Evolutionary conservation across 1,284 basidiomycete genomes (phyloP), one percentile per base, ranked within the genome.

Genomic region (Rhodotorula sp.): DNA sequence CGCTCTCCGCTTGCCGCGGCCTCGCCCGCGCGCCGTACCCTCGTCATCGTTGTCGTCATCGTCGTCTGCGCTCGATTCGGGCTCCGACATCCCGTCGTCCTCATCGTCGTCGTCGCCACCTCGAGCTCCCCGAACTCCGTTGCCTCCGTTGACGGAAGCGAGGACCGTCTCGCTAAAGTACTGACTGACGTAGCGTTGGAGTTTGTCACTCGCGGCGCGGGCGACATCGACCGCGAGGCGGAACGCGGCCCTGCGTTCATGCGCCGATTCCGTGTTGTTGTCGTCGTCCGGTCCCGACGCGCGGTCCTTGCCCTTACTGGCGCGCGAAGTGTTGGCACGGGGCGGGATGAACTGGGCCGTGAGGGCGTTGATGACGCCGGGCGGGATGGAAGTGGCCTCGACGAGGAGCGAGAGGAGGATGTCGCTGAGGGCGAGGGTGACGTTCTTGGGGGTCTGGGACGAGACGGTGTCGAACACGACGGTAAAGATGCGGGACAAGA

Each of bases 141-240:
- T 14, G 3, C 49, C 38, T 7, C 70, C 72, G 80, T 61, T 79
- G 72, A 64, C 82, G 82, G 77, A 79, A 86, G 47, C 86, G 81
- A 90, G 85, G 73, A 97, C 90, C 72, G 91, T 87, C 77, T 95
- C 93, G 47, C 90, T 90, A 80, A 97, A 95, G 81, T 95, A 93
- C 78, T 84, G 79, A 50, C 69, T 92, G 60, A 97, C 89, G 70
- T 94, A 87, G 28, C 93, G 88, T 79, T 95, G 93, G 19, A 99
- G 85, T 79, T 91, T 91, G 80, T 94, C 91, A 6, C 90, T 86
- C 0, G 90, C 89, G 34, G 86, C 85, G 70, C 89, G 92, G 84
- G 93, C 95, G 49, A 99, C 89, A 76, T 90, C 88, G 5, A 92
- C 89, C 0, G 93, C 92, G n/a, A 99, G 85, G 48, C 89, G 86